These are phyloP conservation scores for Penstemon davidsonii DNA, from an alignment of 257 asterid species.

Conservation along the genomic window DNA sequence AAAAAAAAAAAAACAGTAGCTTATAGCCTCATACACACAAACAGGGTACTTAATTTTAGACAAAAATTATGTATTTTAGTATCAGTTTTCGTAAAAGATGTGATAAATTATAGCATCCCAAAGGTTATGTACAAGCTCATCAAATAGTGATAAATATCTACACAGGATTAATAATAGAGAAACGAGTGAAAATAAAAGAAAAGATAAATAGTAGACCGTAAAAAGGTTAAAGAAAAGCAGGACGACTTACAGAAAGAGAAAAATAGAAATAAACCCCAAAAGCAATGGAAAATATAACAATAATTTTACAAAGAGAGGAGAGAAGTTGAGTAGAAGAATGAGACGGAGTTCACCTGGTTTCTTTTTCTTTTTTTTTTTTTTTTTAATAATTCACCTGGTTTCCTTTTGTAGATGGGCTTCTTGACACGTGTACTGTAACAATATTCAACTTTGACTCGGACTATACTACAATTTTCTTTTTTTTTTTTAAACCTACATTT, in stretches of 20 bases:
- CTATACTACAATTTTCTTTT: too few species aligned
- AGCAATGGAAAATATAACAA: conserved; percentile 13
- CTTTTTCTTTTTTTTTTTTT: not conserved
- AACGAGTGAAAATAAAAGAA: not conserved
- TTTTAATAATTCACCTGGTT: conserved; percentile 1
- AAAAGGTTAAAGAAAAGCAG: conserved; percentile 12
- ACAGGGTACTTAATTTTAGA: not conserved
- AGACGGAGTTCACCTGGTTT: not conserved
- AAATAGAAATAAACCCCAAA: conserved; percentile 15
- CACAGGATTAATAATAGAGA: not conserved
- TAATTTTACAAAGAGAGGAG: conserved; percentile 13
- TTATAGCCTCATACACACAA: too few species aligned
- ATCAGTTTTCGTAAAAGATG: too few species aligned
- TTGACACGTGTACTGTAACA: conserved; percentile 32
- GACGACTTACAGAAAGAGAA: conserved; percentile 29
- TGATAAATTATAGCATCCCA: not conserved
- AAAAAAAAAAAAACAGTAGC: too few species aligned
- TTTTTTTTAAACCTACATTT: too few species aligned
- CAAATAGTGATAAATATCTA: conserved; percentile 9
- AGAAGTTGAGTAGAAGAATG: conserved; percentile 39
- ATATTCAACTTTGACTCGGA: not conserved
- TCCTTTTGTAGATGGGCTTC: conserved; percentile 20
- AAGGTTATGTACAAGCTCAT: conserved; percentile 19
- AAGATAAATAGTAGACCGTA: not conserved
- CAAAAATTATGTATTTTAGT: too few species aligned